Evolutionary conservation across 495 filamentous ascomycete genomes (phyloP).

Genomic region (Chaetomium tenue): DNA sequence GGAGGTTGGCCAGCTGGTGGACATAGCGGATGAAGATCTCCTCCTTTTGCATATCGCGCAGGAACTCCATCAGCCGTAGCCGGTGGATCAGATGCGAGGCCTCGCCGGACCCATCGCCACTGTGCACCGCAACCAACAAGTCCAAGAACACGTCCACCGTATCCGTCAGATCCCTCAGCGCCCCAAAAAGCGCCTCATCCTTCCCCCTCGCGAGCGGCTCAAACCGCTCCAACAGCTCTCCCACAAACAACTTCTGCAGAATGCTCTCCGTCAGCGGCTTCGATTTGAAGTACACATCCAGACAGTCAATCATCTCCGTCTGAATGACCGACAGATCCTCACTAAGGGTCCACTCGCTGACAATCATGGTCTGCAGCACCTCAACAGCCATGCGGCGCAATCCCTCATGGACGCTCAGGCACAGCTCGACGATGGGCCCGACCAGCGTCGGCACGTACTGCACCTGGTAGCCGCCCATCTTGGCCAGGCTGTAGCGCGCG

Average conservation of each 20-base stretch:
- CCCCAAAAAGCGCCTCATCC: conserved; percentile 71
- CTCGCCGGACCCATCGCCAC: conserved; percentile 69
- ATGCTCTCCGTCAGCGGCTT: conserved; percentile 85
- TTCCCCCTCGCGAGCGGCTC: conserved; percentile 61
- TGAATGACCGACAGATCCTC: conserved; percentile 90
- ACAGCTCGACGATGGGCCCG: conserved; percentile 87
- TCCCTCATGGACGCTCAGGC: conserved; percentile 91
- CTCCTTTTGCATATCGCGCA: conserved; percentile 94
- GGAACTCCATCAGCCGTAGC: conserved; percentile 90
- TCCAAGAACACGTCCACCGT: conserved; percentile 90
- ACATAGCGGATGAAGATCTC: conserved; percentile 97
- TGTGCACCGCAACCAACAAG: conserved; percentile 88
- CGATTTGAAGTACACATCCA: conserved; percentile 87
- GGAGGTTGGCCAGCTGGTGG: conserved; percentile 81
- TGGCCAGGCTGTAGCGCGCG: conserved; percentile 69
- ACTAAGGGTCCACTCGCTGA: conserved; percentile 97
- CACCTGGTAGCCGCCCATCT: conserved; percentile 94
- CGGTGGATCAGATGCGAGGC: conserved; percentile 81
- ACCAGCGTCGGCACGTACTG: conserved; percentile 95
- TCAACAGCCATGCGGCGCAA: conserved; percentile 86
- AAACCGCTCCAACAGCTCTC: conserved; percentile 79
- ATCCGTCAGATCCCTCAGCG: conserved; percentile 72
- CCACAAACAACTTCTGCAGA: conserved; percentile 87
- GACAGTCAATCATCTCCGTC: conserved; percentile 92
- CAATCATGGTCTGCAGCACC: conserved; percentile 94